Evolutionary conservation across 1,284 basidiomycete genomes (phyloP).

Genomic region (Naganishia liquefaciens): DNA sequence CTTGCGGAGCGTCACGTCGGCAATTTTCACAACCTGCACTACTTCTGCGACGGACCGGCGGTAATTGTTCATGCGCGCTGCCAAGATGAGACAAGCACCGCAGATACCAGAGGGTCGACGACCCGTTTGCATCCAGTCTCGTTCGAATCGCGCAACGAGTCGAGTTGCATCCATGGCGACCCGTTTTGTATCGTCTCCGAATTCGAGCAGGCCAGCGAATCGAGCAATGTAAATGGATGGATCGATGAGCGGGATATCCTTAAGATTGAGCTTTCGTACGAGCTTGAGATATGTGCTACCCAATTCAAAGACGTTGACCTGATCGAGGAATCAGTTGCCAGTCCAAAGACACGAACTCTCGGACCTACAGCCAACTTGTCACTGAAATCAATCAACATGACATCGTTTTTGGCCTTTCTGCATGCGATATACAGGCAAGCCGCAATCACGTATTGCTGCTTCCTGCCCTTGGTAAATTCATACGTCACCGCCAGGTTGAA

Average conservation of each 20-base stretch:
- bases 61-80: constrained; percentile 98
- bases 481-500: constrained; percentile 93
- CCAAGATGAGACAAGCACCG: constrained; percentile 90
- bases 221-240: constrained; percentile 96
- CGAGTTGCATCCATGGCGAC: constrained; percentile 93
- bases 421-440: constrained; percentile 95
- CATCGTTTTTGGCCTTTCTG: constrained; percentile 79
- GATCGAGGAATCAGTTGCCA: constrained; percentile 5
- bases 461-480: constrained; percentile 89
- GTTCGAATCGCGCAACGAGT: constrained; percentile 89
- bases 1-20: constrained; percentile 89
- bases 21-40: constrained; percentile 97
- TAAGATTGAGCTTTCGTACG: constrained; percentile 83
- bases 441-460: constrained; percentile 88
- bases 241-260: constrained; percentile 80
- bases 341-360: background rate
- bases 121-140: constrained; percentile 97
- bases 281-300: constrained; percentile 95
- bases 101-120: constrained; percentile 95
- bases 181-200: constrained; percentile 87
- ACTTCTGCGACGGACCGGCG: constrained; percentile 89
- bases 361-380: constrained; percentile 78
- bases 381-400: constrained; percentile 99
- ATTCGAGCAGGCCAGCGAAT: constrained; percentile 94
- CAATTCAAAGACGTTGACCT: constrained; percentile 98